Base-by-base conservation (phyloP, 2,329 filamentous ascomycete genomes). In the Cyphellophora attinorum region DNA sequence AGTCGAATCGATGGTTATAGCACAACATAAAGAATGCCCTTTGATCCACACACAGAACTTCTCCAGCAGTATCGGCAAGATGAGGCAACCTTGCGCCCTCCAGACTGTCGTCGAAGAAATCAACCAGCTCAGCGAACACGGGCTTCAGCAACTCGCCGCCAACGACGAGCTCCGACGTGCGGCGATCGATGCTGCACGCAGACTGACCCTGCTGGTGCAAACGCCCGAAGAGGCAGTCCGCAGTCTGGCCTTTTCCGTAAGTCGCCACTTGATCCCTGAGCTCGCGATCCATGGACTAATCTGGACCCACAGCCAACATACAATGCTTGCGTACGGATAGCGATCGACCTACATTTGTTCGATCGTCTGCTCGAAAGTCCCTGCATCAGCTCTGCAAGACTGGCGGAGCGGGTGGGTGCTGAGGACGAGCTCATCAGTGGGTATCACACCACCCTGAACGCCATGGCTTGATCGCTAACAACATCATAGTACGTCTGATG, bases 331-430 rank as follows among this genome's bases (percentile, higher is more conserved):
- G 30, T 32, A 10, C 30, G 30, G 11, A 14, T 32, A 16, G 30
- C 30, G 11, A 32, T 32, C 30, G 30, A 32, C 30, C 16, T 32
- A 5, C 11, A 19, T 32, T 8, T 32, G 8, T 32, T 32, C 18
- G 5, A 11, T 5, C 10, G 14, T 11, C 11, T 32, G 11, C 12
- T 19, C 12, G 5, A 5, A 10, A 10, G 10, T 14, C 16, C 11
- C 30, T 11, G 8, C 18, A 11, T 10, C 14, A 25, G 8, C n/a
- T 8, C 21, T n/a, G n/a, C 21, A 25, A n/a, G 21, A n/a, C 21
- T 25, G n/a, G 21, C 21, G 21, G n/a, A 25, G 21, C 8, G 8
- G n/a, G 21, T 25, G 8, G 21, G 21, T n/a, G 21, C 21, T 25
- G 8, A 25, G n/a, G 8, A 8, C 8, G 21, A n/a, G 21, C 21